Percentiles rank a stretch among this genome's conserved stretches.
phyloP scores from a whole-genome alignment of 2,329 filamentous ascomycete species.

The Elsinoe ampelina region DNA sequence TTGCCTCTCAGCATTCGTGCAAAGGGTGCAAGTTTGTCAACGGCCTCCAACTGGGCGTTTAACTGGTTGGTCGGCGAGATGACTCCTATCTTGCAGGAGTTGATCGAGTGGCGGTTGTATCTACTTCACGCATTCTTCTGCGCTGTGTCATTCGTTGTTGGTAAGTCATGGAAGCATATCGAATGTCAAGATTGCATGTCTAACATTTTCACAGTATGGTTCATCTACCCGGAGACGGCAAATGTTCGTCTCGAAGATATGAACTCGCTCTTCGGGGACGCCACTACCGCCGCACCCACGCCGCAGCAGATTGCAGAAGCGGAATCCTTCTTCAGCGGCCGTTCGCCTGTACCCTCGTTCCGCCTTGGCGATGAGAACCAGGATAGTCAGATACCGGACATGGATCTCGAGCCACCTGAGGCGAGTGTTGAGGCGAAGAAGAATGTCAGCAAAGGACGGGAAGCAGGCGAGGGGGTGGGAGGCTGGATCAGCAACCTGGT shows the following conservation, averaged over 20 bases:
- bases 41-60: slow-evolving; percentile 42
- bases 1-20: slow-evolving; percentile 87
- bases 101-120: slow-evolving; percentile 89
- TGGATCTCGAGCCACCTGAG: slow-evolving; percentile 72
- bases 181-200: neutral
- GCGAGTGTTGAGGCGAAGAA: slow-evolving; percentile 44
- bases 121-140: slow-evolving; percentile 96
- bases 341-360: slow-evolving; percentile 71
- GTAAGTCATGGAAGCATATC: slow-evolving; percentile 48
- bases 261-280: slow-evolving; percentile 88
- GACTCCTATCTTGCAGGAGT: slow-evolving; percentile 65
- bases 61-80: slow-evolving; percentile 35
- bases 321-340: slow-evolving; percentile 67
- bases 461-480: slow-evolving; percentile 48
- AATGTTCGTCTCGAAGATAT: slow-evolving; percentile 94
- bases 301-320: slow-evolving; percentile 69
- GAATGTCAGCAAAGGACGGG: slow-evolving; percentile 30
- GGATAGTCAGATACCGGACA: slow-evolving; percentile 60
- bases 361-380: slow-evolving; percentile 42
- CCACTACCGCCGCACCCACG: slow-evolving; percentile 72
- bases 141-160: slow-evolving; percentile 86
- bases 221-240: slow-evolving; percentile 93
- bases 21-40: slow-evolving; percentile 88
- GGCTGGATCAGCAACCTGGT: slow-evolving; percentile 63
- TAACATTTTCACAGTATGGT: slow-evolving; percentile 60